These are phyloP conservation scores for Trichoderma sp. DNA, from an alignment of 2,329 filamentous ascomycete genomes.

Conservation along the genomic window DNA sequence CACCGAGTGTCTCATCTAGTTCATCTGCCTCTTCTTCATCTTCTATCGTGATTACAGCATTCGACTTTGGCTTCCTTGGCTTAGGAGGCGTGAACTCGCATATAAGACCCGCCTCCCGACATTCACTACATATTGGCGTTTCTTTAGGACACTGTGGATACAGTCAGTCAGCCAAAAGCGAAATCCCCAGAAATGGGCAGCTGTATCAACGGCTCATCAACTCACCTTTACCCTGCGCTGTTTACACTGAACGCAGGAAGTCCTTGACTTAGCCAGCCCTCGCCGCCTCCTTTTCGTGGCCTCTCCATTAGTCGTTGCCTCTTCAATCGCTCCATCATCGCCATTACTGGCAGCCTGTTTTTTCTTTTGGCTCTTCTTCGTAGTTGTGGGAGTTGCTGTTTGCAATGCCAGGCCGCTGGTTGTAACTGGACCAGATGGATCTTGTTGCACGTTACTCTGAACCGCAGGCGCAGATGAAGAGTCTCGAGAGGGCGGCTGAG, in stretches of 20 bases:
- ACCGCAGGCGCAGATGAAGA: conserved; percentile 33
- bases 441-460: conserved; percentile 32
- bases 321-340: not conserved
- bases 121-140: conserved; percentile 47
- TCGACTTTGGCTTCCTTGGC: conserved; percentile 35
- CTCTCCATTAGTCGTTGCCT: conserved; percentile 14
- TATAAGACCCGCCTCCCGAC: conserved; percentile 37
- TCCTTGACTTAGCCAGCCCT: conserved; percentile 38
- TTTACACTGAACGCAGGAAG: conserved; percentile 45
- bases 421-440: conserved; percentile 37
- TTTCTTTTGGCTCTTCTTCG: conserved; percentile 11
- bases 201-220: not conserved
- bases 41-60: conserved; percentile 30
- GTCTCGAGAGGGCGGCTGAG: conserved; percentile 37
- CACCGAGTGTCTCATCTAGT: conserved; percentile 18
- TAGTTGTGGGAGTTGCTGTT: conserved; percentile 30
- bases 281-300: conserved; percentile 33
- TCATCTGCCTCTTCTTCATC: conserved; percentile 30
- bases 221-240: conserved; percentile 46
- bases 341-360: not conserved
- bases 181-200: not conserved
- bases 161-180: conserved; percentile 31
- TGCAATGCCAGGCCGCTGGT: conserved; percentile 41
- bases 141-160: conserved; percentile 48
- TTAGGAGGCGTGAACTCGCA: conserved; percentile 49